Percentiles rank a stretch among this genome's conserved stretches.
phyloP scores from a whole-genome alignment of 768 basidiomycete species.

The Dentipellis fragilis region DNA sequence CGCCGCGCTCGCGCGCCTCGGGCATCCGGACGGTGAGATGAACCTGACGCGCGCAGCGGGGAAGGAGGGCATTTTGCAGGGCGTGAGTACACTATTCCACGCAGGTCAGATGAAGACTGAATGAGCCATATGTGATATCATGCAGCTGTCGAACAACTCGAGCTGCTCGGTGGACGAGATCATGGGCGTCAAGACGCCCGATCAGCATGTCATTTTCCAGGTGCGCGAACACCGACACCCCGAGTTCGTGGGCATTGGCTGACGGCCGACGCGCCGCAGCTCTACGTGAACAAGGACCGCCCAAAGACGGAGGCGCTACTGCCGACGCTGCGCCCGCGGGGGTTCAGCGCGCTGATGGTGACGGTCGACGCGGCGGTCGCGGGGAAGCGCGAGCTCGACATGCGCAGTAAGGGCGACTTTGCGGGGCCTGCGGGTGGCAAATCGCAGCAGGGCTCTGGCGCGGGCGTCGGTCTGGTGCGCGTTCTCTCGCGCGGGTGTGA shows the following conservation, averaged over 20 bases:
- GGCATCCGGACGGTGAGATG: slow-evolving; percentile 40
- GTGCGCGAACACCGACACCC: slow-evolving; percentile 3
- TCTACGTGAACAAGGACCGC: slow-evolving; percentile 38
- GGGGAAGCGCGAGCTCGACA: slow-evolving; percentile 31
- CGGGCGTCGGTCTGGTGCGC: slow-evolving; percentile 20
- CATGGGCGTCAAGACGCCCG: slow-evolving; percentile 17
- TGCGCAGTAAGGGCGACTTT: slow-evolving; percentile 22
- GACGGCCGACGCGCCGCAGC: slow-evolving; percentile 15
- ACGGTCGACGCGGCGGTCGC: slow-evolving; percentile 38
- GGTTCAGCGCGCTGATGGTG: slow-evolving; percentile 37
- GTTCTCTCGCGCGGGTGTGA: background rate
- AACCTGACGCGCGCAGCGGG: slow-evolving; percentile 35
- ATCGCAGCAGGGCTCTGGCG: slow-evolving; percentile 3
- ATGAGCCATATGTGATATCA: background rate
- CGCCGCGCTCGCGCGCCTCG: slow-evolving; percentile 31
- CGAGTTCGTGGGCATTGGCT: background rate
- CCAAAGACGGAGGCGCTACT: slow-evolving; percentile 28
- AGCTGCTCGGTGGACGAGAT: slow-evolving; percentile 25
- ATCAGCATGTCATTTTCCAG: slow-evolving; percentile 23
- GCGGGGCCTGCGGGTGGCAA: slow-evolving; percentile 15
- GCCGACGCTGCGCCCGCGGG: slow-evolving; percentile 24
- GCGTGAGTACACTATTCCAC: slow-evolving; percentile 24
- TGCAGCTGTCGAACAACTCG: slow-evolving; percentile 23
- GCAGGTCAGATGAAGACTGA: no score
- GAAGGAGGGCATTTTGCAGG: slow-evolving; percentile 32